phyloP scores from a whole-genome alignment of 2,329 filamentous ascomycete genomes.

The Penicillium sp. region DNA sequence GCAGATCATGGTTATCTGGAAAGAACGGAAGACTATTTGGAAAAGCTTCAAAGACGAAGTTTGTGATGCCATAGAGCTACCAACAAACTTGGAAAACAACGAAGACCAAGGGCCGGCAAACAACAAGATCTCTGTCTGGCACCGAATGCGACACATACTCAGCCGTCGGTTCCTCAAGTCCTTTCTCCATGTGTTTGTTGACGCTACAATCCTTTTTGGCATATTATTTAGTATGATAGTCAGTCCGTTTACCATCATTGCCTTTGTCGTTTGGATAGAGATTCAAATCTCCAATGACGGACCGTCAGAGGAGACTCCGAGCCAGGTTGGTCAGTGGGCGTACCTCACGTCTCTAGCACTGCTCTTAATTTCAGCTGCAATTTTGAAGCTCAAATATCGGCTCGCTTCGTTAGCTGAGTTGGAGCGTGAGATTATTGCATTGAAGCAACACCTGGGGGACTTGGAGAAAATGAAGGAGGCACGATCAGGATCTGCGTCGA shows the following conservation, averaged over 20 bases:
- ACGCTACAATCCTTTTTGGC: constrained; percentile 19
- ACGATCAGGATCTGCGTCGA: neutral
- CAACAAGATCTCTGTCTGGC: neutral
- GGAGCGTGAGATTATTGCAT: constrained; percentile 29
- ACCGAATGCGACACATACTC: constrained; percentile 5
- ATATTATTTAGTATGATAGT: constrained; percentile 32
- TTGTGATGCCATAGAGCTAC: neutral
- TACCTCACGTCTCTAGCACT: constrained; percentile 29
- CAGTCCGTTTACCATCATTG: constrained; percentile 32
- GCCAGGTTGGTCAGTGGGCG: constrained; percentile 37
- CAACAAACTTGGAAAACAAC: neutral
- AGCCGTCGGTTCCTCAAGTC: constrained; percentile 13
- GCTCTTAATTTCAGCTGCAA: constrained; percentile 29
- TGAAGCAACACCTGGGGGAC: constrained; percentile 17
- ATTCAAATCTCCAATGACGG: constrained; percentile 34
- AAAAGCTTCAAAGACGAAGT: constrained; percentile 21
- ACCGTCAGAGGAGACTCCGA: constrained; percentile 27
- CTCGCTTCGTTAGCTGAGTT: constrained; percentile 30
- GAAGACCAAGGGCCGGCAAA: neutral
- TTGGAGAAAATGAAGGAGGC: constrained; percentile 15
- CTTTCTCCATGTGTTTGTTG: constrained; percentile 14
- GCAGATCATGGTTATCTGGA: constrained; percentile 27
- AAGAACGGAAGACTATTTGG: constrained; percentile 22
- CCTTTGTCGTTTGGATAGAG: constrained; percentile 37
- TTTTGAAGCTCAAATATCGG: constrained; percentile 29